phyloP scores from a whole-genome alignment of 1,284 basidiomycete genomes.

The Apiotrichum veenhuisii region DNA sequence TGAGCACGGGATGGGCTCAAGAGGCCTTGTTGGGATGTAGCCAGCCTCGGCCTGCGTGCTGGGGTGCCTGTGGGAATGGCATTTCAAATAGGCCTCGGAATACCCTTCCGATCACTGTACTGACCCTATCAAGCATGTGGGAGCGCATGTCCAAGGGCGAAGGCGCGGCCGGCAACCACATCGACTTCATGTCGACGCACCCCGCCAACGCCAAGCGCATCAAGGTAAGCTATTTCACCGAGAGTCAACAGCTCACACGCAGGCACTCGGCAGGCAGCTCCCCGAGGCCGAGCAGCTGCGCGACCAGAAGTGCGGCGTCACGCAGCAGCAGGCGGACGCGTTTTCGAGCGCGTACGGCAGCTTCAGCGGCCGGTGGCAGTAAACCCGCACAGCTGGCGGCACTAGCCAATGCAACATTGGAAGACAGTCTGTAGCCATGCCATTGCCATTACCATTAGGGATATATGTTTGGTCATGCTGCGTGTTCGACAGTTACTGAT shows the following conservation, averaged over 20 bases:
- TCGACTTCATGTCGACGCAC: conserved; percentile 60
- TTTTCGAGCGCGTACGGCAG: neutral
- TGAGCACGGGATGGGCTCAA: too few relatives aligned
- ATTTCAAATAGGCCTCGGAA: too few relatives aligned
- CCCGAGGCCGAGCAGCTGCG: conserved; percentile 5
- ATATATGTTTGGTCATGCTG: too few relatives aligned
- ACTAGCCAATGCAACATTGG: too few relatives aligned
- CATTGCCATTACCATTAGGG: too few relatives aligned
- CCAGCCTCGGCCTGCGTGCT: too few relatives aligned
- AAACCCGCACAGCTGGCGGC: neutral
- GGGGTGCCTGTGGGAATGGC: too few relatives aligned
- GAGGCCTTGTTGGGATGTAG: too few relatives aligned
- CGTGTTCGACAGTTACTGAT: too few relatives aligned
- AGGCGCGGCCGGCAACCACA: conserved; percentile 32
- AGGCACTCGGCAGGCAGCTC: neutral
- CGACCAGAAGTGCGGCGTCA: neutral
- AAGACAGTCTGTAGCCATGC: too few relatives aligned
- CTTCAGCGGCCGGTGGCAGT: neutral
- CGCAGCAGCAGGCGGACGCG: neutral
- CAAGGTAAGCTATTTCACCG: conserved; percentile 54
- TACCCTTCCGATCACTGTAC: too few relatives aligned
- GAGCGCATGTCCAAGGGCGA: conserved; percentile 59
- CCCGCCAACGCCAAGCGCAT: conserved; percentile 67
- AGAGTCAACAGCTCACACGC: neutral
- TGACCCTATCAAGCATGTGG: conserved; percentile 59